Evolutionary conservation across 768 basidiomycete genomes (phyloP).

Genomic region (Chalciporus chontae): DNA sequence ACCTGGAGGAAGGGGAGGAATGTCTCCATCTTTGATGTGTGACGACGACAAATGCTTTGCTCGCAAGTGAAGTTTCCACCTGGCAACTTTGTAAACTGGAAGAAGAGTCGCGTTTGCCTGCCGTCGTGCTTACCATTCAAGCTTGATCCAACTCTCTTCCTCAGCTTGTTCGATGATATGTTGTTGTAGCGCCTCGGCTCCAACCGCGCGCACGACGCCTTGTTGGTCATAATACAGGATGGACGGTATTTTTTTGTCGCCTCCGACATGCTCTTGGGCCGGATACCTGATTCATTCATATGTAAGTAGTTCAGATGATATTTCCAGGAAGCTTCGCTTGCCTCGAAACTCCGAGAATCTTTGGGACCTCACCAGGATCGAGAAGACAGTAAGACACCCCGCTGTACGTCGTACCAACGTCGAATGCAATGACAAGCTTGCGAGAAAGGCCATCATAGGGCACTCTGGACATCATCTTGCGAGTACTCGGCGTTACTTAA

Average conservation of each 20-base stretch:
- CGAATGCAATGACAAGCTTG: slow-evolving; percentile 43
- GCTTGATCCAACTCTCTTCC: slow-evolving; percentile 35
- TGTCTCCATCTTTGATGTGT: slow-evolving; percentile 20
- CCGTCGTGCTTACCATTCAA: slow-evolving; percentile 34
- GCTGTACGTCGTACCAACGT: slow-evolving; percentile 43
- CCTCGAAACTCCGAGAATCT: slow-evolving; percentile 28
- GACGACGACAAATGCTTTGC: slow-evolving; percentile 23
- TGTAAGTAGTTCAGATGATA: not conserved
- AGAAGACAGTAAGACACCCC: slow-evolving; percentile 37
- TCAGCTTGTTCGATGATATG: slow-evolving; percentile 36
- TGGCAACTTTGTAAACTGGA: slow-evolving; percentile 6
- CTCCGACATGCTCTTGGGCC: slow-evolving; percentile 42
- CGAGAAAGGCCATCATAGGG: slow-evolving; percentile 37
- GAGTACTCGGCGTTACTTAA: not conserved
- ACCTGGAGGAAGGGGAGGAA: slow-evolving; percentile 22
- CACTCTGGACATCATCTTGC: slow-evolving; percentile 25
- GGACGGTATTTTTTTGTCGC: slow-evolving; percentile 48
- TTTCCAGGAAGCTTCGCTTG: slow-evolving; percentile 1
- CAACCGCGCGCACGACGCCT: slow-evolving; percentile 39
- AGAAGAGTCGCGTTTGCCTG: not conserved
- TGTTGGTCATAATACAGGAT: slow-evolving; percentile 43
- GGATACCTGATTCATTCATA: slow-evolving; percentile 36
- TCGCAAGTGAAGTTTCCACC: slow-evolving; percentile 36
- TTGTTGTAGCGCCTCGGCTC: slow-evolving; percentile 39
- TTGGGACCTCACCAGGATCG: slow-evolving; percentile 33